These are phyloP conservation scores for Mortierella sp. DNA, from an alignment of 371 early-diverging fungal genomes.

Conservation along the genomic window DNA sequence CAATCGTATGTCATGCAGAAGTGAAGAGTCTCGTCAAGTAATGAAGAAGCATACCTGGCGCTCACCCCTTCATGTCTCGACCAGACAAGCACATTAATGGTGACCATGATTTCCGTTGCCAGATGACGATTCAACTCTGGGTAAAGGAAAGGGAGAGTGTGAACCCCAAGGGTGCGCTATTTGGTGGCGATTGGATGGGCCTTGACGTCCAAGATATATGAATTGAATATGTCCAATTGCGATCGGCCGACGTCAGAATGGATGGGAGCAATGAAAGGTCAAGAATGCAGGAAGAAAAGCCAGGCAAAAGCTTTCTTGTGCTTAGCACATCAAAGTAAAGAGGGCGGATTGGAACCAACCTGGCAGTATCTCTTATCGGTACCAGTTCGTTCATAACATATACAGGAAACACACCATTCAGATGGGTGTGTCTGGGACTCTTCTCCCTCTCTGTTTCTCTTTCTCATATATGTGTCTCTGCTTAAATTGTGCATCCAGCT, in stretches of 20 bases:
- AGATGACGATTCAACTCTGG: too few relatives aligned
- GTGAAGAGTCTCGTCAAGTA: neutral
- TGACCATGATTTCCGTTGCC: neutral
- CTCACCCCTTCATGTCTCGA: neutral
- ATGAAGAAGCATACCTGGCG: neutral
- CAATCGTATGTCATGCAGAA: too few relatives aligned
- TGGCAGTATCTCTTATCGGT: neutral
- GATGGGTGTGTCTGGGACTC: neutral
- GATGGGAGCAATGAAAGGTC: neutral
- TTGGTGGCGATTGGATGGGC: too few relatives aligned
- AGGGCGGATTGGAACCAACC: conserved; percentile 1
- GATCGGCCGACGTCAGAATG: neutral
- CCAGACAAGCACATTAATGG: neutral
- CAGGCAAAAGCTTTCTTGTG: neutral
- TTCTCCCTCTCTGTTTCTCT: neutral
- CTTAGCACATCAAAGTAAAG: neutral
- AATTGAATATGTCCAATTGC: neutral
- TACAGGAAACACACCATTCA: neutral
- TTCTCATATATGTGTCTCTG: neutral
- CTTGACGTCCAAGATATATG: too few relatives aligned
- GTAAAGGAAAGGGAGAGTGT: neutral
- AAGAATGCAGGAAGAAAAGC: neutral
- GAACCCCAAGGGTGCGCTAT: too few relatives aligned
- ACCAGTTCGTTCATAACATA: neutral
- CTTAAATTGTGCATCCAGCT: neutral